Conservation (phyloP, 2,329 filamentous ascomycete genomes). For the Amesomyces nigricolor region DNA sequence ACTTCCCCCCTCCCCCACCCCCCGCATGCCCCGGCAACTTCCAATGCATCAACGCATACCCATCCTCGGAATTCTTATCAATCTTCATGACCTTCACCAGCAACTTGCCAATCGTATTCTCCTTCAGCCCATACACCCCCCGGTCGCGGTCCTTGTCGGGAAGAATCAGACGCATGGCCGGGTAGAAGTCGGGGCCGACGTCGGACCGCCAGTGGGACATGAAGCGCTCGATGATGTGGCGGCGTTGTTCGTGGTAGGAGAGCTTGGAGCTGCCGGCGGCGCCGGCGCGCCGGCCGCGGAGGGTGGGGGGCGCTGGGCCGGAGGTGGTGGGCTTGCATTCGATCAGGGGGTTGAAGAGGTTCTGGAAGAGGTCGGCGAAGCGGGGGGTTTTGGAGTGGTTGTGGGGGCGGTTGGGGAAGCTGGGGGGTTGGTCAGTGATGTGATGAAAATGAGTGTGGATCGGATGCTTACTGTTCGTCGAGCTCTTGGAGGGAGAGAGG, state of each 20-base stretch:
- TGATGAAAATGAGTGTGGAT: background rate
- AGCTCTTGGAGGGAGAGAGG: slow-evolving; percentile 39
- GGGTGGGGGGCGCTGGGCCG: slow-evolving; percentile 29
- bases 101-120: slow-evolving; percentile 82
- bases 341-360: slow-evolving; percentile 73
- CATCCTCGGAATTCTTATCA: slow-evolving; percentile 84
- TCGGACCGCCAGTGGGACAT: slow-evolving; percentile 81
- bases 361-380: slow-evolving; percentile 72
- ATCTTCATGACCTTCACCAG: slow-evolving; percentile 93
- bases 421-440: slow-evolving; percentile 31
- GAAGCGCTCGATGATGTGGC: slow-evolving; percentile 78
- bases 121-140: slow-evolving; percentile 89
- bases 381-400: slow-evolving; percentile 75
- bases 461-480: slow-evolving; percentile 30
- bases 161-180: slow-evolving; percentile 82
- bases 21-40: slow-evolving; percentile 62
- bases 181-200: slow-evolving; percentile 89
- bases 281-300: slow-evolving; percentile 41
- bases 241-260: slow-evolving; percentile 64
- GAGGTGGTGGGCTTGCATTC: slow-evolving; percentile 74
- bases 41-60: slow-evolving; percentile 81
- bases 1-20: background rate
- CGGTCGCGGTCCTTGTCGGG: slow-evolving; percentile 90
- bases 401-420: slow-evolving; percentile 74
- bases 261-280: slow-evolving; percentile 46